Evolutionary conservation across 2,329 filamentous ascomycete species (phyloP), one percentile per base, ranked within the genome.

Genomic region (Proliferodiscus dingleyae): DNA sequence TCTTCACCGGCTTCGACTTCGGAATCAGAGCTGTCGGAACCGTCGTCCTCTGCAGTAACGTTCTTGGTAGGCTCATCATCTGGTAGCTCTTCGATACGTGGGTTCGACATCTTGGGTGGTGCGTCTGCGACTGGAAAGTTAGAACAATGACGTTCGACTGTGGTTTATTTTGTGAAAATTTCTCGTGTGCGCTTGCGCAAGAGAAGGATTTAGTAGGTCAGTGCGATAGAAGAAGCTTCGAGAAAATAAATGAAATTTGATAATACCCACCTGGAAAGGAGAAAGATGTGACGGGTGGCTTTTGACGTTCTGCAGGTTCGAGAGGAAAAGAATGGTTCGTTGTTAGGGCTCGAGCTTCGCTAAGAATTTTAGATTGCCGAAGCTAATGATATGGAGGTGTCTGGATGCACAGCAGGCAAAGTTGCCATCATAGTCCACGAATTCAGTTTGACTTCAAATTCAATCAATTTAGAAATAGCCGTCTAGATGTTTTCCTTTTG

Each of bases 21-120:
- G 63, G 85, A 87, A 60, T 88, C 84, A 64, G 81, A 82, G 73
- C 79, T 81, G 57, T 77, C 70, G 48, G 83, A 81, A 56, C 77
- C 77, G 55, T 83, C 83, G 63, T 84, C 80, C 69, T 88, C 84
- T 64, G 88, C 82, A 64, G 85, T 78, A 64, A 79, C 81, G 66
- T 80, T 78, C 81, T 93, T 90, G 77, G 87, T 83, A 67, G 83
- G 79, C 75, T 88, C 85, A 65, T 90, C 89, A 68, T 97, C 93
- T 63, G 88, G 85, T 65, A 98, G 82, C 77, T 98, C 93, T 80
- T 98, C 91, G 73, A 97, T 85, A 73, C 91, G 87, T 71, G 91
- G 88, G 79, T 96, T 94, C 70, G 93, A 86, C 93, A 98, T 98
- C 71, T 72, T 87, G 66, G 61, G 67, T 46, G 65, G 61, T 69